A percentile compares a stretch with the other conserved stretches of the same genome.
phyloP scores from a whole-genome alignment of 129 eudicot genomes.

The Flaveria linearis region DNA sequence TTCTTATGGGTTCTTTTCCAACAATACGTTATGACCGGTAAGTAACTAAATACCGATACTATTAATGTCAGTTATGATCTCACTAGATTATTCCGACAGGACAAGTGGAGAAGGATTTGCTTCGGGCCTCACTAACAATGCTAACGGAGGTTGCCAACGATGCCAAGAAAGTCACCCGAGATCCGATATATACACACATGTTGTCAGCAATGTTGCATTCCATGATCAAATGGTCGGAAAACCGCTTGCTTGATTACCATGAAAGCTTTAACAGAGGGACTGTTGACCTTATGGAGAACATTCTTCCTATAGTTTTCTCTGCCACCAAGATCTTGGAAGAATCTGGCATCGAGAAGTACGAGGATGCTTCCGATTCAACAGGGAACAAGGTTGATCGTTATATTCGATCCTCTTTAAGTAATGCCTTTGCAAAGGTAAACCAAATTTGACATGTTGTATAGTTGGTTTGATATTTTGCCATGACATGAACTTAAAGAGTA shows the following conservation, averaged over 20 bases:
- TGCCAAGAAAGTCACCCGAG: slow-evolving; percentile 65
- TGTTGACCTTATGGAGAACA: slow-evolving; percentile 58
- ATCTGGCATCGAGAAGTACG: slow-evolving; percentile 34
- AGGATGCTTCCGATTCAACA: slow-evolving; percentile 37
- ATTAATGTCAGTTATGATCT: not conserved
- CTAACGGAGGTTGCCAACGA: slow-evolving; percentile 78
- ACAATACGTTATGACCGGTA: slow-evolving; percentile 54
- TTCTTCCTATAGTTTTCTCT: slow-evolving; percentile 61
- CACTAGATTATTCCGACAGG: slow-evolving; percentile 30
- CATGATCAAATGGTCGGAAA: slow-evolving; percentile 68
- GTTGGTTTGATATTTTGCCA: not conserved
- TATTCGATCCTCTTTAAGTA: slow-evolving; percentile 64
- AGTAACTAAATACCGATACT: not conserved
- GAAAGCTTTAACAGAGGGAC: slow-evolving; percentile 38
- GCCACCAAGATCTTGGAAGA: slow-evolving; percentile 67
- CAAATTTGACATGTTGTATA: not conserved
- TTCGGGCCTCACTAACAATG: slow-evolving; percentile 68
- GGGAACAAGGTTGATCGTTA: slow-evolving; percentile 73
- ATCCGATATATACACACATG: slow-evolving; percentile 54
- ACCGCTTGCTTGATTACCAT: slow-evolving; percentile 68
- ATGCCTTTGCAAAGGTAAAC: slow-evolving; percentile 70
- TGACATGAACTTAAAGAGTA: not conserved
- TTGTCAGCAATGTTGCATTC: slow-evolving; percentile 50
- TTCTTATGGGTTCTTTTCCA: slow-evolving; percentile 82
- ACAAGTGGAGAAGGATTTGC: slow-evolving; percentile 66